Percentiles rank a stretch among this genome's conserved stretches.
Conservation (phyloP, 2,329 filamentous ascomycete species). For the Fusarium sp. region DNA sequence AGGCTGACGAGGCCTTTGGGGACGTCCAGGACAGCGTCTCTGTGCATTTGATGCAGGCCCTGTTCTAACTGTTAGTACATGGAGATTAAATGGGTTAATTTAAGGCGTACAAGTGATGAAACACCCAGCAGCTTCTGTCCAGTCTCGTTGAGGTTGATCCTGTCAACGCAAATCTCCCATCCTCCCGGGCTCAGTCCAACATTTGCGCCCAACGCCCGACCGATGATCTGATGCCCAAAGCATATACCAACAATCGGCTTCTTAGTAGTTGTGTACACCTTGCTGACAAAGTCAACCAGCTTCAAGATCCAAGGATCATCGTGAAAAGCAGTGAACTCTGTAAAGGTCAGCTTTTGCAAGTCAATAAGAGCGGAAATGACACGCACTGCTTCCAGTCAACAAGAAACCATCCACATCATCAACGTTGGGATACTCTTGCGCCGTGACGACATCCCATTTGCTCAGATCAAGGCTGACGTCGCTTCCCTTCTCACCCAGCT, state of each 20-base stretch:
- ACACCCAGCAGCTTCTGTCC: constrained; percentile 50
- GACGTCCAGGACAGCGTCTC: constrained; percentile 52
- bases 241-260: constrained; percentile 56
- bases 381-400: constrained; percentile 49
- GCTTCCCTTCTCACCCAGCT: constrained; percentile 25
- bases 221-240: constrained; percentile 59
- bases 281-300: constrained; percentile 49
- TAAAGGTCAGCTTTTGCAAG: background rate
- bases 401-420: constrained; percentile 45
- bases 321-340: constrained; percentile 51
- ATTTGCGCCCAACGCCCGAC: constrained; percentile 51
- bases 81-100: accelerated
- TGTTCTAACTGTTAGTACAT: constrained; percentile 8
- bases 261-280: constrained; percentile 39
- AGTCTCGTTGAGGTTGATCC: constrained; percentile 49
- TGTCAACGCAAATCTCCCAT: constrained; percentile 55
- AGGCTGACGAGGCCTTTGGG: constrained; percentile 51
- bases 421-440: constrained; percentile 40
- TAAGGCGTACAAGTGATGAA: constrained; percentile 36
- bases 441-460: constrained; percentile 46
- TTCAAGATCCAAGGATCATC: constrained; percentile 54
- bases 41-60: constrained; percentile 57
- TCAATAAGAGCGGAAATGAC: accelerated
- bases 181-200: constrained; percentile 51
- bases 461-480: constrained; percentile 39